A percentile compares a stretch with the other conserved stretches of the same genome.
Conservation (phyloP, 768 basidiomycete species). For the Galerina marginata region DNA sequence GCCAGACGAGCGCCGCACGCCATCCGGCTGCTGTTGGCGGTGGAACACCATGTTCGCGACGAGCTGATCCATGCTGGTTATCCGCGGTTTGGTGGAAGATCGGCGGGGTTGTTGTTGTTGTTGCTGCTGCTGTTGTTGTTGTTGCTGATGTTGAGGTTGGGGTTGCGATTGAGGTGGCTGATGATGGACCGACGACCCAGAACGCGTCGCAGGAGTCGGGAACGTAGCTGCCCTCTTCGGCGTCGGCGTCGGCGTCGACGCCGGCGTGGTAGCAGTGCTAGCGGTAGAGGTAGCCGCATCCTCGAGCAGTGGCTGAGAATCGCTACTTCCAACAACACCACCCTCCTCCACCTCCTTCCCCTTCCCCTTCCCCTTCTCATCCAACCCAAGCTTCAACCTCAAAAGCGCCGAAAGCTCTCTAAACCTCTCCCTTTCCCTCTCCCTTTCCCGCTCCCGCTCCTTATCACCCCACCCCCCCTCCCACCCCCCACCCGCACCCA, state of each 20-base stretch:
- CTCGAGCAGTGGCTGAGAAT: too few species aligned
- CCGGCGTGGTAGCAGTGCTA: background rate
- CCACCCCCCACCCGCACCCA: too few species aligned
- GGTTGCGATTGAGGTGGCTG: background rate
- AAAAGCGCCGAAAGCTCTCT: slow-evolving; percentile 62
- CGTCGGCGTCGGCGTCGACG: background rate
- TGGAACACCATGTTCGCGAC: slow-evolving; percentile 47
- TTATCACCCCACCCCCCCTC: too few species aligned
- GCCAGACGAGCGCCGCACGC: slow-evolving; percentile 11
- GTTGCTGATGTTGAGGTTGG: background rate
- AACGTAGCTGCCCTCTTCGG: background rate
- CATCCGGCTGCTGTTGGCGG: slow-evolving; percentile 29
- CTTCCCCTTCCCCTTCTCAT: slow-evolving; percentile 14
- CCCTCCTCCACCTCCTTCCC: background rate
- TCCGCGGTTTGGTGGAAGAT: slow-evolving; percentile 24
- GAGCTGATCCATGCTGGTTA: slow-evolving; percentile 41
- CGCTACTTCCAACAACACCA: too few species aligned
- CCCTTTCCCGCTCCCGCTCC: slow-evolving; percentile 43
- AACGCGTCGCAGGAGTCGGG: background rate
- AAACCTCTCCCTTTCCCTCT: slow-evolving; percentile 57
- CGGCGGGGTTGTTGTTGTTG: too few species aligned
- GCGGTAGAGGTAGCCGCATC: too few species aligned
- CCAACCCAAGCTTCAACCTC: slow-evolving; percentile 61
- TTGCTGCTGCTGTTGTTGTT: too few species aligned
- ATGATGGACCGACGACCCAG: background rate